A percentile compares a stretch with the other conserved stretches of the same genome.
These are phyloP conservation scores for Beauveria australis DNA, from an alignment of 2,329 filamentous ascomycete species.

Conservation along the genomic window DNA sequence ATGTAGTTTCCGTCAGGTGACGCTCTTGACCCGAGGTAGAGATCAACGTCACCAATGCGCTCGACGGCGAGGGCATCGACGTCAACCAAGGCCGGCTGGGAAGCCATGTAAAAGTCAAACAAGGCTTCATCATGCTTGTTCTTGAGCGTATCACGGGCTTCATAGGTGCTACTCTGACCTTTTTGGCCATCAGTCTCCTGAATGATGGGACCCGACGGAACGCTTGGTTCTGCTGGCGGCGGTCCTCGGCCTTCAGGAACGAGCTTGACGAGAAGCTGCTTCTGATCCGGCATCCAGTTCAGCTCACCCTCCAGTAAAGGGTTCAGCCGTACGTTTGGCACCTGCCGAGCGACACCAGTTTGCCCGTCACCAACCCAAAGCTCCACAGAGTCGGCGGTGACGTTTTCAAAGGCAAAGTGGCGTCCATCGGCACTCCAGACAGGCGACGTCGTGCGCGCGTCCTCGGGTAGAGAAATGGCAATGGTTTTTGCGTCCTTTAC, in stretches of 20 bases:
- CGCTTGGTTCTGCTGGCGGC: not conserved
- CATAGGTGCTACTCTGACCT: slow-evolving; percentile 6
- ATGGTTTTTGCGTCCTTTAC: not conserved
- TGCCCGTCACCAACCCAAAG: slow-evolving; percentile 2
- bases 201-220: not conserved
- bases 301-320: not conserved
- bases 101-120: slow-evolving; percentile 5
- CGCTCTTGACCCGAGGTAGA: not conserved
- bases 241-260: not conserved
- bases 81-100: slow-evolving; percentile 3
- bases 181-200: slow-evolving; percentile 5
- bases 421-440: slow-evolving; percentile 2
- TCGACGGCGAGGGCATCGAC: not conserved
- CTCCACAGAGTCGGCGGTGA: slow-evolving; percentile 4
- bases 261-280: slow-evolving; percentile 3
- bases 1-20: slow-evolving; percentile 5
- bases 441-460: not conserved
- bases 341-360: not conserved
- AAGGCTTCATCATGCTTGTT: slow-evolving; percentile 3
- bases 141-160: slow-evolving; percentile 4
- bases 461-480: not conserved
- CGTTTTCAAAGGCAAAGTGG: slow-evolving; percentile 6
- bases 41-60: not conserved
- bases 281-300: slow-evolving; percentile 2
- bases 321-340: not conserved